Conservation (phyloP, 306 rosid species). For the Acacia acuminata region DNA sequence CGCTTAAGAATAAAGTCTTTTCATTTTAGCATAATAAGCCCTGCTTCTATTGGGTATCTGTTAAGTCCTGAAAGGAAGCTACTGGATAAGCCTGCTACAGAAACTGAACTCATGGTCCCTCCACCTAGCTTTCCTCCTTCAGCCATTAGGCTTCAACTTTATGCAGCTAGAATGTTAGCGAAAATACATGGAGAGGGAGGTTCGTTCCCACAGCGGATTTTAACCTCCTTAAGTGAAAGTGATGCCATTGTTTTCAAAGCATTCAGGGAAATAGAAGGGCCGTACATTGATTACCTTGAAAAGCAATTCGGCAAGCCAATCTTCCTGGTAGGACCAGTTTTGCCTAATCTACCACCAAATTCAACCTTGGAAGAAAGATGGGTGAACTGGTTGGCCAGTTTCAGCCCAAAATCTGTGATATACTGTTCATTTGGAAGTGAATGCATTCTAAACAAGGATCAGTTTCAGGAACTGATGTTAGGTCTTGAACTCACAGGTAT, state of each 20-base stretch:
- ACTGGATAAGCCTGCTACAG: slow-evolving; percentile 20
- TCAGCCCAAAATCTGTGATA: slow-evolving; percentile 38
- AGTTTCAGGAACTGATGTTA: slow-evolving; percentile 55
- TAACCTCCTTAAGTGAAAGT: slow-evolving; percentile 25
- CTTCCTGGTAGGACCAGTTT: slow-evolving; percentile 56
- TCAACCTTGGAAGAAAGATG: slow-evolving; percentile 50
- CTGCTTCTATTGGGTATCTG: slow-evolving; percentile 45
- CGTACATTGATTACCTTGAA: slow-evolving; percentile 45
- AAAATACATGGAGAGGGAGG: neutral
- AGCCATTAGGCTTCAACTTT: slow-evolving; percentile 42
- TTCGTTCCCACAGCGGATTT: slow-evolving; percentile 36
- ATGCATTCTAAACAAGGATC: slow-evolving; percentile 43
- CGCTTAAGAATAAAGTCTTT: slow-evolving; percentile 47
- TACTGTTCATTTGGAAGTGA: slow-evolving; percentile 71
- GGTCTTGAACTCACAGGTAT: slow-evolving; percentile 67
- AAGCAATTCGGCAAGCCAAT: slow-evolving; percentile 45
- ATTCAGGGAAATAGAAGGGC: slow-evolving; percentile 65
- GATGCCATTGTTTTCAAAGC: slow-evolving; percentile 59
- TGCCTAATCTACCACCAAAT: slow-evolving; percentile 46
- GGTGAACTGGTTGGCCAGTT: slow-evolving; percentile 51
- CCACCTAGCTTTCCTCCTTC: slow-evolving; percentile 54
- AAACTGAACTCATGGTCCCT: slow-evolving; percentile 34
- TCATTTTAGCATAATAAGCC: slow-evolving; percentile 39
- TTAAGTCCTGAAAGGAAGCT: slow-evolving; percentile 45
- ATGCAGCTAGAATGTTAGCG: slow-evolving; percentile 39